Evolutionary conservation across 2,329 filamentous ascomycete genomes (phyloP).

Genomic region (Exserohilum rostratum): DNA sequence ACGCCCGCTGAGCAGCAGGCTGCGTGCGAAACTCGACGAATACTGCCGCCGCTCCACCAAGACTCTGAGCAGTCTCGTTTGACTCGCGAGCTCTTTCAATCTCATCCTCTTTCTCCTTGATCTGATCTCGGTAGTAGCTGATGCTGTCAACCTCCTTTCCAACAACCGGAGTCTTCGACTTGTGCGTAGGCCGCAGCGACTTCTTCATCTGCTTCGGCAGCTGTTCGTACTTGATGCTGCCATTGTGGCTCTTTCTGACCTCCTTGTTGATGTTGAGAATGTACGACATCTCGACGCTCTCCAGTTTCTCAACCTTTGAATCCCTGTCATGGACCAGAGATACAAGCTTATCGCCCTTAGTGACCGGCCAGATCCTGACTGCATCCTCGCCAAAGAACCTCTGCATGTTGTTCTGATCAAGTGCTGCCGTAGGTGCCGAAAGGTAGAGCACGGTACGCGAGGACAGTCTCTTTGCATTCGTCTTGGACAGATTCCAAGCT

Average conservation of each 20-base stretch:
- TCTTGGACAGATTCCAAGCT: conserved; percentile 84
- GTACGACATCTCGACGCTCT: conserved; percentile 84
- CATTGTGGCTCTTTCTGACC: conserved; percentile 65
- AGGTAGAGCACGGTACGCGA: conserved; percentile 90
- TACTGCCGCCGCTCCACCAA: conserved; percentile 73
- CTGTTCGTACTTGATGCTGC: conserved; percentile 56
- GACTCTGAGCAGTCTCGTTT: conserved; percentile 62
- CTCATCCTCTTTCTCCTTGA: conserved; percentile 75
- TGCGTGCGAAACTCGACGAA: conserved; percentile 91
- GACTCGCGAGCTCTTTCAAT: conserved; percentile 71
- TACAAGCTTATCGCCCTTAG: conserved; percentile 76
- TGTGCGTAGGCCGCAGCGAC: conserved; percentile 57
- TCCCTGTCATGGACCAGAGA: conserved; percentile 83
- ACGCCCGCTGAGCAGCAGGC: conserved; percentile 82
- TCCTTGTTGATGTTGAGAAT: conserved; percentile 78
- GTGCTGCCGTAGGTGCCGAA: conserved; percentile 78
- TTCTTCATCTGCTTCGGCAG: conserved; percentile 64
- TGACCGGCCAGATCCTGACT: conserved; percentile 82
- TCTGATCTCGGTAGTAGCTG: conserved; percentile 80
- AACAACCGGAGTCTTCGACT: conserved; percentile 57
- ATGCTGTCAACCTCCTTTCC: conserved; percentile 95
- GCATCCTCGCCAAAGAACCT: conserved; percentile 82
- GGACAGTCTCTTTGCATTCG: conserved; percentile 84
- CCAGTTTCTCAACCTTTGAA: conserved; percentile 78
- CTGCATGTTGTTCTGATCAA: conserved; percentile 76